Evolutionary conservation across 2,329 filamentous ascomycete species (phyloP), one percentile per base, ranked within the genome.

Genomic region (Aspergillus sp.): DNA sequence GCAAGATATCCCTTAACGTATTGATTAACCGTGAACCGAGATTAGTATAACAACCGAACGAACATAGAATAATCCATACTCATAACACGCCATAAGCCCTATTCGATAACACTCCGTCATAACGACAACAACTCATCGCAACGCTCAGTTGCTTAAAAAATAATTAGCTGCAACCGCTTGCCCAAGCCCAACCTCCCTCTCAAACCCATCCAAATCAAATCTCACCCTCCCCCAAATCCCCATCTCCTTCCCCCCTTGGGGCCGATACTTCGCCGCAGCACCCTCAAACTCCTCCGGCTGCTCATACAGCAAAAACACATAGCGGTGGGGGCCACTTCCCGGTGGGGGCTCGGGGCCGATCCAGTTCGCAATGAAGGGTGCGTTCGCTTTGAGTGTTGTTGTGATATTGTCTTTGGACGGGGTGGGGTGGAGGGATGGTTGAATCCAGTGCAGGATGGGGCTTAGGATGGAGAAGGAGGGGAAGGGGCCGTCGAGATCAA

Each of bases 291-390:
- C 61, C 30, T 43, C 53, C 0, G 72, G 71, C 58, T 75, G 71
- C 50, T 73, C 65, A 50, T 70, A 76, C 30, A 75, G 52, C 47
- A 74, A 62, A 53, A 74, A 75, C 3, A 64, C 43, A 51, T 77
- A 76, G 1, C 74, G 69, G 59, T 76, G 73, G 9, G 73, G 69
- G 7, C 58, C 49, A 49, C 70, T 71, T 5, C 57, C 49, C 3
- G 67, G 67, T 19, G 73, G 73, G 32, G 74, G 73, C 2, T 58
- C 65, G 1, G 74, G 72, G 0, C 62, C 66, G 27, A 71, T 62
- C 52, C 70, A 77, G 32, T 53, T 49, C 5, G 47, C 44, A 7
- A 55, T 39, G 39, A 48, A 48, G 15, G 51, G 51, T 4, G 39
- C 30, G 22, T 49, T 38, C 3, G 33, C 13, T 23, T 33, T 44